phyloP scores from a whole-genome alignment of 1,139 yeast genomes.

The Candida neerlandica region DNA sequence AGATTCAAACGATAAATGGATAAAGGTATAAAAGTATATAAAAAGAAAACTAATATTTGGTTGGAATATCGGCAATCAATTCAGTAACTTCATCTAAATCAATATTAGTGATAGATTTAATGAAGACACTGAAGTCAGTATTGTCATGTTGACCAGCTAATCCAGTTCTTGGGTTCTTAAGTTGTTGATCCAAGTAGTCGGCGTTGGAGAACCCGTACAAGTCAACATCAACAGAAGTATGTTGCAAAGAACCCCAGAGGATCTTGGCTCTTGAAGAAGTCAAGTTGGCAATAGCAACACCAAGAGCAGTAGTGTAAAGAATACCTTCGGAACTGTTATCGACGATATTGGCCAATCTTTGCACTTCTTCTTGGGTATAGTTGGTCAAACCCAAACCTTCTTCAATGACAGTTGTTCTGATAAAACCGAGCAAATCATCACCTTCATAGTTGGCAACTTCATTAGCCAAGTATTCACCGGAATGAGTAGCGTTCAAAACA shows the following conservation, averaged over 20 bases:
- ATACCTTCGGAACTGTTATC: slow-evolving; percentile 21
- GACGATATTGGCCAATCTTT: slow-evolving; percentile 12
- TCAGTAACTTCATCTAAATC: slow-evolving; percentile 55
- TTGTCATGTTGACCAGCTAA: slow-evolving; percentile 83
- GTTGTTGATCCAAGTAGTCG: slow-evolving; percentile 36
- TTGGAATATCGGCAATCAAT: slow-evolving; percentile 35
- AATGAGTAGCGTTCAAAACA: slow-evolving; percentile 63
- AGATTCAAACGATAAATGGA: too few relatives aligned
- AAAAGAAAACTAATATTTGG: slow-evolving; percentile 1
- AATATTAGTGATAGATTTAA: slow-evolving; percentile 61
- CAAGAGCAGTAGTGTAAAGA: slow-evolving; percentile 13
- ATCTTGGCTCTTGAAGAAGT: slow-evolving; percentile 71
- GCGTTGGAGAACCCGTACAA: slow-evolving; percentile 72
- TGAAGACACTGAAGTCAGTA: slow-evolving; percentile 74
- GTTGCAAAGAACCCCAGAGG: slow-evolving; percentile 91
- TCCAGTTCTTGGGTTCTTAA: slow-evolving; percentile 34
- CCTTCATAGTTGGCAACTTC: slow-evolving; percentile 30
- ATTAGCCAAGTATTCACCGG: slow-evolving; percentile 65
- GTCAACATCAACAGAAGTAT: slow-evolving; percentile 87
- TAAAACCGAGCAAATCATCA: slow-evolving; percentile 39
- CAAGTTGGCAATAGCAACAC: slow-evolving; percentile 56
- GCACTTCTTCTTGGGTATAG: slow-evolving; percentile 52
- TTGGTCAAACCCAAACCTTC: slow-evolving; percentile 63
- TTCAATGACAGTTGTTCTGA: slow-evolving; percentile 51
- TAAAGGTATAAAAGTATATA: background rate